Evolutionary conservation across 139 green algal species (phyloP).

Genomic region (Haematococcus sp.): DNA sequence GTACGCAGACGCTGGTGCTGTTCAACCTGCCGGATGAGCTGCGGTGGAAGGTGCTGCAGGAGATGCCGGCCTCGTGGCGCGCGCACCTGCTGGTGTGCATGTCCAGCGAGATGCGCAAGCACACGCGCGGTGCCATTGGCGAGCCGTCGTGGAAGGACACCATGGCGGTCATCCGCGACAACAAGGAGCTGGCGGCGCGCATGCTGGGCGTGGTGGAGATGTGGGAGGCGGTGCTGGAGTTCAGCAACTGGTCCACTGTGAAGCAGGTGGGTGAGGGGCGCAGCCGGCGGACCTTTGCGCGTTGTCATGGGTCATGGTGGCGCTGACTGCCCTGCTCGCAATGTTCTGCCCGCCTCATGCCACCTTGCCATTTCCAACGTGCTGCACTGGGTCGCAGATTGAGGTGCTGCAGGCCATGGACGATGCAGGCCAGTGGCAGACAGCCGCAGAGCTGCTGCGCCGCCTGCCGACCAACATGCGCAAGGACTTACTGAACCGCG

Average conservation of each 20-base stretch:
- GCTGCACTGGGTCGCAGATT: not conserved
- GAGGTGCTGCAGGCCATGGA: conserved; percentile 40
- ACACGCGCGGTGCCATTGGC: conserved; percentile 15
- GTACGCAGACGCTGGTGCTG: conserved; percentile 5
- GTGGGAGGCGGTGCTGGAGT: conserved; percentile 20
- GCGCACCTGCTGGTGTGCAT: conserved; percentile 25
- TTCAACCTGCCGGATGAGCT: not conserved
- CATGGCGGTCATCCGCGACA: conserved; percentile 8
- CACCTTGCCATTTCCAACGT: not conserved
- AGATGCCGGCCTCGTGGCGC: conserved; percentile 23
- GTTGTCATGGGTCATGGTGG: not conserved
- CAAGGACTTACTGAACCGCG: conserved; percentile 4
- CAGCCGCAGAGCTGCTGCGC: not conserved
- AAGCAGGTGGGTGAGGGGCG: conserved; percentile 13
- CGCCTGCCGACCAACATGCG: conserved; percentile 6
- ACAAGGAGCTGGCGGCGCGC: conserved; percentile 1
- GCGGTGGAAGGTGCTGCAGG: conserved; percentile 23
- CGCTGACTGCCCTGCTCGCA: not conserved
- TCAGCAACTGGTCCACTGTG: conserved; percentile 18
- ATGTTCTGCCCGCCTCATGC: too few relatives aligned
- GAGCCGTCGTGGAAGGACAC: conserved; percentile 30
- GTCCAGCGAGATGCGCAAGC: conserved; percentile 14
- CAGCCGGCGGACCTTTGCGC: too few relatives aligned
- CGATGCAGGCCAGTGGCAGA: conserved; percentile 1
- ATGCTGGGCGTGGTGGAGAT: conserved; percentile 28